phyloP scores from a whole-genome alignment of 768 basidiomycete species.

The Amanita pseudoporphyria region DNA sequence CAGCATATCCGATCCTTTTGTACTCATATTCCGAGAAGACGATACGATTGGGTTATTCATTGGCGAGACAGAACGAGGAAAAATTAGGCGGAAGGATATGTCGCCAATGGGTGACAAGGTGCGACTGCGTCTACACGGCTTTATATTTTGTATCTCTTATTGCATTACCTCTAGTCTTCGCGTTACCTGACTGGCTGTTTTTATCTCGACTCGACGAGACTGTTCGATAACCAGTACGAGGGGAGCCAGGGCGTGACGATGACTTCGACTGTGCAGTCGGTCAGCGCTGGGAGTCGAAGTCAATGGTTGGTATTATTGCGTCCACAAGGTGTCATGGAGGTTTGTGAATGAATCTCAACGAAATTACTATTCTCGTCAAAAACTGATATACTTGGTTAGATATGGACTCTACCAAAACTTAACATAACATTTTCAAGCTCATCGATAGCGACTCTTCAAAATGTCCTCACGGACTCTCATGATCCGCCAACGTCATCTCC shows the following conservation, averaged over 20 bases:
- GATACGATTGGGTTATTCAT: conserved; percentile 81
- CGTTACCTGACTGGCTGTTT: conserved; percentile 74
- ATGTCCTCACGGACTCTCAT: conserved; percentile 57
- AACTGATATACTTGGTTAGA: conserved; percentile 39
- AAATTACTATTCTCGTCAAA: neutral
- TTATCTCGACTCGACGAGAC: conserved; percentile 52
- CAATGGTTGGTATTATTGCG: conserved; percentile 80
- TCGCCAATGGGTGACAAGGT: conserved; percentile 84
- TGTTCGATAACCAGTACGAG: conserved; percentile 43
- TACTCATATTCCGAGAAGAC: conserved; percentile 75
- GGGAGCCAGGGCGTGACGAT: conserved; percentile 23
- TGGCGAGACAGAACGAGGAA: conserved; percentile 74
- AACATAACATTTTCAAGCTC: conserved; percentile 65
- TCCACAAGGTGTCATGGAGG: conserved; percentile 76
- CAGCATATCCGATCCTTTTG: conserved; percentile 82
- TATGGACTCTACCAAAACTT: conserved; percentile 82
- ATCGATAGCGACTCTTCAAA: conserved; percentile 50
- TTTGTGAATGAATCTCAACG: conserved; percentile 20
- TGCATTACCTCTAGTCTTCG: conserved; percentile 34
- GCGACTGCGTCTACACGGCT: neutral
- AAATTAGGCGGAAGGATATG: conserved; percentile 81
- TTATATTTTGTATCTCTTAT: no score
- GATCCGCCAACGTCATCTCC: conserved; percentile 50
- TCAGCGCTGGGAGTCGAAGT: conserved; percentile 50
- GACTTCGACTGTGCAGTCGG: conserved; percentile 58